phyloP scores from a whole-genome alignment of 2,329 filamentous ascomycete genomes.

The Sphaerulina vaccinii region DNA sequence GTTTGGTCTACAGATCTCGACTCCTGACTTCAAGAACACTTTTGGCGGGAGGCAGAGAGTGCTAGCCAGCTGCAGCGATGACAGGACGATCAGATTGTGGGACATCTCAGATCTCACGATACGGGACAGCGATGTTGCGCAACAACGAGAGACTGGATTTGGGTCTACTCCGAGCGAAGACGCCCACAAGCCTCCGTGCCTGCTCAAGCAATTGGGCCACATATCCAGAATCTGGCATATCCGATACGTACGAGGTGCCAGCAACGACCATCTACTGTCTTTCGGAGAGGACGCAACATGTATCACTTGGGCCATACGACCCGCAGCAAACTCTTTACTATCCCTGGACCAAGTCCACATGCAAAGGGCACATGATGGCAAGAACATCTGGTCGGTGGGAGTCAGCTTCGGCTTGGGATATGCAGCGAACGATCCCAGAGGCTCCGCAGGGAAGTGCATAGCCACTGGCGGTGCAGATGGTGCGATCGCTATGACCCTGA shows the following conservation, averaged over 20 bases:
- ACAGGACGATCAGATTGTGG: constrained; percentile 87
- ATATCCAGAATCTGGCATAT: constrained; percentile 86
- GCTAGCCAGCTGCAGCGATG: constrained; percentile 92
- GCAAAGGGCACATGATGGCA: constrained; percentile 71
- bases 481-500: constrained; percentile 43
- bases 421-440: background rate
- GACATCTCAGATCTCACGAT: constrained; percentile 62
- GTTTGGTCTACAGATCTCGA: constrained; percentile 82
- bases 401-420: background rate
- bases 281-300: constrained; percentile 82
- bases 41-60: constrained; percentile 51
- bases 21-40: constrained; percentile 41
- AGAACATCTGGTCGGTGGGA: constrained; percentile 83
- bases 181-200: constrained; percentile 42
- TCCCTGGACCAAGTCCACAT: constrained; percentile 55
- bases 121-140: constrained; percentile 22
- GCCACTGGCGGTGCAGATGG: constrained; percentile 87
- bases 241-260: constrained; percentile 33
- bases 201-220: constrained; percentile 82
- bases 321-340: constrained; percentile 5
- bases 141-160: constrained; percentile 48
- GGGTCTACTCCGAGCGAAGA: constrained; percentile 36
- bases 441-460: constrained; percentile 8
- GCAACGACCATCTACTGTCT: constrained; percentile 61
- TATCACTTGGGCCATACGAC: constrained; percentile 58